These are phyloP conservation scores for Dimocarpus longan DNA, from an alignment of 345 rosid genomes.

Conservation along the genomic window DNA sequence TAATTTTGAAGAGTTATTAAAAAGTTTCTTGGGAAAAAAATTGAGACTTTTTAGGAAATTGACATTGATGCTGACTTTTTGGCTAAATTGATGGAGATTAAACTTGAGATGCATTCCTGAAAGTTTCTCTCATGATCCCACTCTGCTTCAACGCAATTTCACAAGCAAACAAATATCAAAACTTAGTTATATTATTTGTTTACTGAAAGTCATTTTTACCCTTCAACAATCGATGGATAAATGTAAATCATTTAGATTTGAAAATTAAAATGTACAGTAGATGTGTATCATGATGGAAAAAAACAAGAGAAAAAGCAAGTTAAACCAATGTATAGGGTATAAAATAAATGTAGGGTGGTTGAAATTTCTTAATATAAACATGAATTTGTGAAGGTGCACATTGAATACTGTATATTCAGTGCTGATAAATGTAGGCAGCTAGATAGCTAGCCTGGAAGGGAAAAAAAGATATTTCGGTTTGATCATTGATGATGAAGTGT, in stretches of 20 bases:
- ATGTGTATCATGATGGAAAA: no score
- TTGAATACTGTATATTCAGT: background rate
- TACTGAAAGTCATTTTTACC: no score
- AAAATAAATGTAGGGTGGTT: background rate
- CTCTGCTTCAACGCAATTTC: background rate
- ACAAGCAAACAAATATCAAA: no score
- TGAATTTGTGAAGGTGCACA: background rate
- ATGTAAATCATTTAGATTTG: no score
- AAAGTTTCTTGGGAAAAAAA: background rate
- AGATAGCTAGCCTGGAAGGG: background rate
- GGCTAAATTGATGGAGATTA: background rate
- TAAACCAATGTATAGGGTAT: background rate
- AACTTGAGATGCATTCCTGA: background rate
- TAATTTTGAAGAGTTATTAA: background rate
- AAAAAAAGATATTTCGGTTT: background rate
- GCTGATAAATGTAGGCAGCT: background rate
- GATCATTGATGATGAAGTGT: background rate
- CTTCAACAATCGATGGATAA: no score
- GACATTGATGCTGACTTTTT: constrained; percentile 8
- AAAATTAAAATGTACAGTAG: no score
- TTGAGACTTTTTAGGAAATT: background rate
- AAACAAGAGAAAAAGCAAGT: background rate
- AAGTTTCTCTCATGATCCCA: background rate
- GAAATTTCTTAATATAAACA: background rate
- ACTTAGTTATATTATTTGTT: no score